Base-by-base conservation (phyloP, 2,329 filamentous ascomycete genomes). In the Trichoderma sp. region DNA sequence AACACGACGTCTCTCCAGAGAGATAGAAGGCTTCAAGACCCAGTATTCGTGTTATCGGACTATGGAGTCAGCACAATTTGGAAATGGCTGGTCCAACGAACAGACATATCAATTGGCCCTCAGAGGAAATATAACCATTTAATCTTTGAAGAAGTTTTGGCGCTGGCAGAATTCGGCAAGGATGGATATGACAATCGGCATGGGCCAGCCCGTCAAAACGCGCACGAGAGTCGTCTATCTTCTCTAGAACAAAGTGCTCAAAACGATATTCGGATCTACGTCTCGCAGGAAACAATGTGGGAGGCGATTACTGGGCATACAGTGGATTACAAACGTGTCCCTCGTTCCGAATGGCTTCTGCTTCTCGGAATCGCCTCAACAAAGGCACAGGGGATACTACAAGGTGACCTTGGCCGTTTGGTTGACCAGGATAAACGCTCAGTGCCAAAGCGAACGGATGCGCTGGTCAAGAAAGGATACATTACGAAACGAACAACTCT, bases 391-490 rank as follows among this genome's bases (percentile, higher is more conserved):
- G 88, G 88, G 5, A 89, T 90, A 55, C 78, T 89, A 16, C 88
- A 90, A 76, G 86, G 86, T 52, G 87, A 89, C 69, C 80, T 90
- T 29, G 85, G 86, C 19, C 83, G 84, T 24, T 78, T 88, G 0
- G 86, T 87, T 14, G 83, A 84, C 27, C 88, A 90, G 75, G 88
- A 90, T 76, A 90, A 90, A 74, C 84, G 88, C 62, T 89, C 88
- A 1, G 83, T 90, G 1, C 88, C 88, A 3, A 88, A 86, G 69
- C 81, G 88, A 40, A 90, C 88, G 0, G 87, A 89, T 71, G 82
- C 83, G 3, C 80, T 90, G 1, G 83, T 86, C 5, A 82, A 83
- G 71, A 89, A 89, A 74, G 87, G 88, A 19, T 90, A 90, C 71
- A 86, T 89, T 59, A 84, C 84, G 62, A 90, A 90, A 76, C 83